Evolutionary conservation across 106 monocot species (phyloP).

Genomic region (Iris macrosiphon): DNA sequence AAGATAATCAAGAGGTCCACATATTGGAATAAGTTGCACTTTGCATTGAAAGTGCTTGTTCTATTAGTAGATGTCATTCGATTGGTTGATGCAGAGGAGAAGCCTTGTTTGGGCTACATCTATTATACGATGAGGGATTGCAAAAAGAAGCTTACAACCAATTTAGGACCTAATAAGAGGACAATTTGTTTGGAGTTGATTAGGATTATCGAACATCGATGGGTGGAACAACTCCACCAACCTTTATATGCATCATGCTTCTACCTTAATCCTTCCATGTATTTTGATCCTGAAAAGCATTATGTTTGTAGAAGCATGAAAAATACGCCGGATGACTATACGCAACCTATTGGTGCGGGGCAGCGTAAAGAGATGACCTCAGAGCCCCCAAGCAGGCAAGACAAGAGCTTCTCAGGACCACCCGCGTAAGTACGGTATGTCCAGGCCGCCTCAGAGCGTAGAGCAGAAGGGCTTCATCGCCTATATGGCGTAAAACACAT

Average conservation of each 20-base stretch:
- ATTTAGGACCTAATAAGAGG: not conserved
- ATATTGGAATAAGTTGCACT: slow-evolving; percentile 2
- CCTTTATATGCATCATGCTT: not conserved
- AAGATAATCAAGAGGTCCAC: not conserved
- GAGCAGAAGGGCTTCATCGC: no score
- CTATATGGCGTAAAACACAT: no score
- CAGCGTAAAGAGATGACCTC: no score
- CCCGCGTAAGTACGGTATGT: no score
- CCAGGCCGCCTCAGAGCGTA: no score
- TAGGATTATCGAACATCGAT: not conserved
- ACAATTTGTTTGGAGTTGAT: not conserved
- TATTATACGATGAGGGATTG: not conserved
- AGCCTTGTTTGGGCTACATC: not conserved
- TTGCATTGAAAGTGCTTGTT: slow-evolving; percentile 1
- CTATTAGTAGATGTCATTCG: not conserved
- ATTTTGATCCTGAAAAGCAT: not conserved
- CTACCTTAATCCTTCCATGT: not conserved
- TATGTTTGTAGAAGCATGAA: no score
- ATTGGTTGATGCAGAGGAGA: not conserved
- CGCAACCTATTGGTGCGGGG: no score
- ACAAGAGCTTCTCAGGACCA: no score
- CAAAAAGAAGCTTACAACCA: not conserved
- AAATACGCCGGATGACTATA: no score
- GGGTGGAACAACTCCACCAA: not conserved
- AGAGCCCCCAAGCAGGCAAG: no score